These are phyloP conservation scores for Neopestalotiopsis sp. DNA, from an alignment of 2,329 filamentous ascomycete genomes.

Conservation along the genomic window DNA sequence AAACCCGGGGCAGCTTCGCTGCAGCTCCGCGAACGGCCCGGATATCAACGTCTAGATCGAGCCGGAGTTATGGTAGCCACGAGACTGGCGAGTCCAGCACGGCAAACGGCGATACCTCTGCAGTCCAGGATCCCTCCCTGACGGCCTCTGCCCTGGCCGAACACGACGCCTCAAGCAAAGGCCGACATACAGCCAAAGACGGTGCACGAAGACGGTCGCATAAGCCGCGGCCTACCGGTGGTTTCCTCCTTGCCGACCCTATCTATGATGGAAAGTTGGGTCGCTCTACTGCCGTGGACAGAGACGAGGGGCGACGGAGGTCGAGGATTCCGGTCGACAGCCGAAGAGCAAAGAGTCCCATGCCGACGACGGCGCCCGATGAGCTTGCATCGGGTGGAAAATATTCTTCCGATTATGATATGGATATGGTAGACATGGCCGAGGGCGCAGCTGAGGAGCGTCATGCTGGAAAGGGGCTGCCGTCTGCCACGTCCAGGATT, in stretches of 20 bases:
- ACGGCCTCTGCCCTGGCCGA: conserved; percentile 22
- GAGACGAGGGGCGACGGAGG: conserved; percentile 36
- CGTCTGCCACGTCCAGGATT: conserved; percentile 25
- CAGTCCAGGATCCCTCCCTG: conserved; percentile 22
- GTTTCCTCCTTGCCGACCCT: conserved; percentile 56
- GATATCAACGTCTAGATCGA: conserved; percentile 35
- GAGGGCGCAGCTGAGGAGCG: conserved; percentile 28
- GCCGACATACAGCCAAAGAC: conserved; percentile 23
- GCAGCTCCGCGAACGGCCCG: conserved; percentile 27
- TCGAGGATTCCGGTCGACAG: conserved; percentile 35
- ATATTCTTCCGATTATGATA: conserved; percentile 20
- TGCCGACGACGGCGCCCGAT: conserved; percentile 22
- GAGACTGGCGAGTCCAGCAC: conserved; percentile 52
- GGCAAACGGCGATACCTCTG: conserved; percentile 33
- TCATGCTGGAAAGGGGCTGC: conserved; percentile 32
- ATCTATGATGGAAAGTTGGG: conserved; percentile 33
- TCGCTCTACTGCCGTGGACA: conserved; percentile 28
- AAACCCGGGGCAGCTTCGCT: conserved; percentile 8
- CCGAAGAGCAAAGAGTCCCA: conserved; percentile 32
- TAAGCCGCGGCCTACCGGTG: conserved; percentile 52
- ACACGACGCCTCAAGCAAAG: conserved; percentile 22
- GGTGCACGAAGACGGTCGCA: conserved; percentile 36
- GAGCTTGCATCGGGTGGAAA: conserved; percentile 16
- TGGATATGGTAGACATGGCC: conserved; percentile 23
- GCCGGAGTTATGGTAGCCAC: conserved; percentile 41